Evolutionary conservation across 441 rosid genomes (phyloP), one percentile per base, ranked within the genome.

Genomic region (Populus hybrid): DNA sequence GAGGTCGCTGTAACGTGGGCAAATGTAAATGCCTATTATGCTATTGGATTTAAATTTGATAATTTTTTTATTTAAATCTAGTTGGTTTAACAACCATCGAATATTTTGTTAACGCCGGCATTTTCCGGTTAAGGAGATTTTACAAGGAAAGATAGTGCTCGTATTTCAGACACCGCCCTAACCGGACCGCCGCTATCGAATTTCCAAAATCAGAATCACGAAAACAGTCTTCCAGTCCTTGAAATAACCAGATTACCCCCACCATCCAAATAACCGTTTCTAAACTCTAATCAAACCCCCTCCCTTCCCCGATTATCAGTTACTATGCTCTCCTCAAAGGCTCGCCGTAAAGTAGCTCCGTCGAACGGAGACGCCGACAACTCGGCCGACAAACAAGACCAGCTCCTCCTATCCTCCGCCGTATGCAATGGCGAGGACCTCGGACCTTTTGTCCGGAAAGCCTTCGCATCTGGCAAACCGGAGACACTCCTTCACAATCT

Each of bases 381-480:
- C 82, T 88, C 99, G 0, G 92, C 89, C 50, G 98, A 93, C 50
- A 95, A 92, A 80, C 88, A 86, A 71, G 99, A 95, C 77, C 97
- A 88, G 67, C 89, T 92, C 70, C 87, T 94, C 79, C 92, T 95
- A 12, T 94, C 98, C n/a, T 89, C 97, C 69, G 94, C 95, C 78
- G 86, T 95, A 82, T 90, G 92, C 89, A 94, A 93, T 90, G 94
- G 92, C 67, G 98, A 95, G 74, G 99, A 95, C 83, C 84, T 95
- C 9, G 97, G 95, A 6, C 93, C 98, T 1, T 95, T 94, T 82
- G 88, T 94, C 76, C 91, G 98, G 77, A 94, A 92, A 80, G 90
- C 83, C 64, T 95, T 95, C 75, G 85, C 89, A 42, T 86, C 93
- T 5, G 97, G 97, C 1, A 91, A 88, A 84, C 99, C 98, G 20